These are phyloP conservation scores for Turnera subulata DNA, from an alignment of 345 rosid genomes.

Conservation along the genomic window DNA sequence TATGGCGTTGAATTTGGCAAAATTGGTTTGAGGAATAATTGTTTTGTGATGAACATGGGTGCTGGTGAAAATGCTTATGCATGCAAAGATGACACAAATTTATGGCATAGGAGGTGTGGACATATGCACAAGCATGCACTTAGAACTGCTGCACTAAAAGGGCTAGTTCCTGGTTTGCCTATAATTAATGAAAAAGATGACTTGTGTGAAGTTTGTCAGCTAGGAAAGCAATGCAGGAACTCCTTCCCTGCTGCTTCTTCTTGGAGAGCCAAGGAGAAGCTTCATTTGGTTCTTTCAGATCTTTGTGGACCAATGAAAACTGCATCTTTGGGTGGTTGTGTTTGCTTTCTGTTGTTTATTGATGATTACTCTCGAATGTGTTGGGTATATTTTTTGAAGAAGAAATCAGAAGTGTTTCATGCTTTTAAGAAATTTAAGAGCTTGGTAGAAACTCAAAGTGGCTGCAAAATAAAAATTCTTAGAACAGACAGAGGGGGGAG, in stretches of 20 bases:
- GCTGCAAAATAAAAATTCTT: not conserved
- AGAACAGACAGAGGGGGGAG: not conserved
- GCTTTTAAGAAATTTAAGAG: not conserved
- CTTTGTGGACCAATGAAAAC: conserved; percentile 8
- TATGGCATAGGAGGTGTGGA: not conserved
- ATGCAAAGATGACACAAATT: not conserved
- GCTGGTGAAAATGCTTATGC: too few relatives aligned
- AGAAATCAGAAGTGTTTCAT: not conserved
- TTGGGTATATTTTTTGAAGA: not conserved
- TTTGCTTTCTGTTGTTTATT: not conserved
- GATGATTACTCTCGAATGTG: not conserved
- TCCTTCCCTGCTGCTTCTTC: not conserved
- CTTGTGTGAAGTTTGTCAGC: not conserved
- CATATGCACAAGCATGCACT: too few relatives aligned
- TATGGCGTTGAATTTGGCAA: not conserved
- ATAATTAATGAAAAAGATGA: not conserved
- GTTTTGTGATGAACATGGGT: not conserved
- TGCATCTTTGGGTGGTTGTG: not conserved
- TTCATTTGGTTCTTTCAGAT: not conserved
- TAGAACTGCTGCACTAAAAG: too few relatives aligned
- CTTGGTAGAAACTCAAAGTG: conserved; percentile 1
- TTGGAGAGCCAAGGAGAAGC: not conserved
- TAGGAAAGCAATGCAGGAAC: not conserved
- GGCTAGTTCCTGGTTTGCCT: too few relatives aligned
- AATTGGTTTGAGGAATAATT: not conserved